Percentiles rank a stretch among this genome's conserved stretches.
phyloP scores from a whole-genome alignment of 352 stramenopile genomes.

The Phytophthora agathidicida region DNA sequence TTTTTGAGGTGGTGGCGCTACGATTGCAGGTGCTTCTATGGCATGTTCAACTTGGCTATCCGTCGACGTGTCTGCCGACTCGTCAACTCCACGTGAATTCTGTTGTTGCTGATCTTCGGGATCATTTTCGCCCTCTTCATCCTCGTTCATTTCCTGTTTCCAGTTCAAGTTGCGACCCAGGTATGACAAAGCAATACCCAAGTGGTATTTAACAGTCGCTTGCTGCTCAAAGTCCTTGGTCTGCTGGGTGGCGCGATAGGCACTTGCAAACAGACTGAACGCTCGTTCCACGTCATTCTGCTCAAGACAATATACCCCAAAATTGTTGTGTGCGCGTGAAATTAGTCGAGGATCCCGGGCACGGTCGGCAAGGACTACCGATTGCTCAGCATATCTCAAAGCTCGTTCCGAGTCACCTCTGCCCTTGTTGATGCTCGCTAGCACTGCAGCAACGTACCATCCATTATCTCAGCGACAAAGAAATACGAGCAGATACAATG shows the following conservation, averaged over 20 bases:
- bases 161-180: constrained; percentile 23
- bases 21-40: neutral
- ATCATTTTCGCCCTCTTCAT: constrained; percentile 24
- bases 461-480: neutral
- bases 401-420: constrained; percentile 22
- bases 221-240: constrained; percentile 41
- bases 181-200: constrained; percentile 41
- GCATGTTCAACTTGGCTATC: neutral
- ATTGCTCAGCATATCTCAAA: constrained; percentile 24
- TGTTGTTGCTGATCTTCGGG: neutral
- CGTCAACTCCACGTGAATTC: too few relatives aligned
- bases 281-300: constrained; percentile 28
- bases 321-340: constrained; percentile 47
- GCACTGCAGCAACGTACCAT: constrained; percentile 21
- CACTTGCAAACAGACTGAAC: constrained; percentile 40
- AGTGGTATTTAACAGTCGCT: constrained; percentile 48
- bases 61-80: too few relatives aligned
- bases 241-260: constrained; percentile 36
- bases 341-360: constrained; percentile 25
- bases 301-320: constrained; percentile 43
- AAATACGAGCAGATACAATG: neutral
- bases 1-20: neutral
- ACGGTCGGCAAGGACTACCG: constrained; percentile 27
- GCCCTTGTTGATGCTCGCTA: constrained; percentile 35
- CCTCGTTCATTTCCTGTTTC: constrained; percentile 24